Conservation (phyloP, 495 filamentous ascomycete species). For the Lasiosphaeris hirsuta region DNA sequence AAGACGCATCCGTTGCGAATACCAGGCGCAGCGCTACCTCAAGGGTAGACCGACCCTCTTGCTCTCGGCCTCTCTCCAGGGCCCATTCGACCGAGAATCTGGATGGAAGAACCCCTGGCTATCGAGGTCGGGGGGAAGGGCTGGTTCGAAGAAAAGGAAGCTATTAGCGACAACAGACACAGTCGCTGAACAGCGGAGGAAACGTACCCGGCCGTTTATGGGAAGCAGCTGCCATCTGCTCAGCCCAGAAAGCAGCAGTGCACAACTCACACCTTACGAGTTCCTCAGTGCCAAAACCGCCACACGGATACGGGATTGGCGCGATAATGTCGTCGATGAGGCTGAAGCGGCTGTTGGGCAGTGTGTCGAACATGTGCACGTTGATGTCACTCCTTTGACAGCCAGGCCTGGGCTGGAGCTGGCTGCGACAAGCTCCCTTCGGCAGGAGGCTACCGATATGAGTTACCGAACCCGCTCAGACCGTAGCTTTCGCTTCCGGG, state of each 20-base stretch:
- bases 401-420: no score
- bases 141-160: background rate
- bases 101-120: constrained; percentile 67
- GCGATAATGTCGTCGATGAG: background rate
- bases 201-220: constrained; percentile 10
- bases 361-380: background rate
- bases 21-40: constrained; percentile 56
- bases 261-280: constrained; percentile 5
- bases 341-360: no score
- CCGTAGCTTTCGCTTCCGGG: constrained; percentile 29
- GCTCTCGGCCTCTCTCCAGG: constrained; percentile 58
- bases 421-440: background rate
- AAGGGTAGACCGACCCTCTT: constrained; percentile 56
- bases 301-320: constrained; percentile 9
- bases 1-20: constrained; percentile 57
- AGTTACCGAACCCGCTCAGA: constrained; percentile 23
- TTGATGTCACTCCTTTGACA: no score
- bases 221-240: constrained; percentile 27
- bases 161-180: background rate
- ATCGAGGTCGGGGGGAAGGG: constrained; percentile 12
- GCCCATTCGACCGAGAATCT: constrained; percentile 55
- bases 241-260: constrained; percentile 26
- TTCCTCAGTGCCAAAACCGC: constrained; percentile 11
- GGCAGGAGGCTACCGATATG: constrained; percentile 17
- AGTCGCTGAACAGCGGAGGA: background rate